These are phyloP conservation scores for Eucalyptus cloeziana DNA, from an alignment of 345 rosid genomes.

Conservation along the genomic window DNA sequence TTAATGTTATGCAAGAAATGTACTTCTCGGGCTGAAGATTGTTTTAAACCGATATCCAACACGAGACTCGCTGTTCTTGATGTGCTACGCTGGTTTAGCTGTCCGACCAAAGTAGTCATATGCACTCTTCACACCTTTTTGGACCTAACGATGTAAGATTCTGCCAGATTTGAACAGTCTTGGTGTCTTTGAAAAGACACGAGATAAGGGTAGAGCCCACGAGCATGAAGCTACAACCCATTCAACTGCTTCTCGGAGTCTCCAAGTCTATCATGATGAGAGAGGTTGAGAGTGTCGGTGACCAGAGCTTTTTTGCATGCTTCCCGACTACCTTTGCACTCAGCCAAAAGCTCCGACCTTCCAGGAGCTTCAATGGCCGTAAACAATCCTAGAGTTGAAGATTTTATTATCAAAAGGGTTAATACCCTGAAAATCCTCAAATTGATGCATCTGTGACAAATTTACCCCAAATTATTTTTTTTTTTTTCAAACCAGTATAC, in stretches of 20 bases:
- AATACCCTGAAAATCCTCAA: no score
- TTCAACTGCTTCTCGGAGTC: background rate
- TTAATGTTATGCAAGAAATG: background rate
- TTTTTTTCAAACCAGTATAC: no score
- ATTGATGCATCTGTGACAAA: no score
- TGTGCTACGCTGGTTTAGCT: background rate
- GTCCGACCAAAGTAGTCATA: background rate
- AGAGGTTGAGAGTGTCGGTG: background rate
- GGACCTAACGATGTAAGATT: background rate
- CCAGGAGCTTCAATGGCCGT: background rate
- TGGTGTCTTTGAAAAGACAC: background rate
- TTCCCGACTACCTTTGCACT: background rate
- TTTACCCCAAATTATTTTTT: no score
- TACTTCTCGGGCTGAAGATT: rapidly evolving
- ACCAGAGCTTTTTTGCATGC: background rate
- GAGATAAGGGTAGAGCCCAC: background rate
- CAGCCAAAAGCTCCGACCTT: background rate
- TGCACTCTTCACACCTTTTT: background rate
- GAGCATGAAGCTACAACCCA: background rate
- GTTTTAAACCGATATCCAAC: background rate
- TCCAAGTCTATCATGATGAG: background rate
- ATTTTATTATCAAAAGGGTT: background rate
- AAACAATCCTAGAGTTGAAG: background rate
- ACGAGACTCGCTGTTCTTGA: background rate
- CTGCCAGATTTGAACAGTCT: background rate